Base-by-base conservation (phyloP, 2,329 filamentous ascomycete genomes). In the Capronia epimyces region DNA sequence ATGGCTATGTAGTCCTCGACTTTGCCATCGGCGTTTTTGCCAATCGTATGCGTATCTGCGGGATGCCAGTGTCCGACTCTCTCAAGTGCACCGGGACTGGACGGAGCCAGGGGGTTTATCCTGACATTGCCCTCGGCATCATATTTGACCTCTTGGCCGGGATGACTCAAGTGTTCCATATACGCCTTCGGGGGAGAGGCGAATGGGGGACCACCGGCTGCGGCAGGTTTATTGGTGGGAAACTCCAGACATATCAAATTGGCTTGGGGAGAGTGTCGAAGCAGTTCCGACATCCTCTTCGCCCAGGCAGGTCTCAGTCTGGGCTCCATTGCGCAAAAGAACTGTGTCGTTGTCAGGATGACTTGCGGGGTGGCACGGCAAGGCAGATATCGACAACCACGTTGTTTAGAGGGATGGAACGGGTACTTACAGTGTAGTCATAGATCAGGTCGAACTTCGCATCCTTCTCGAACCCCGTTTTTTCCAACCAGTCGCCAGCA, bases 221-320 rank as follows among this genome's bases (percentile, higher is more conserved):
- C 73, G 8, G 83, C 76, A 36, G 80, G 75, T 66, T 90, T 93
- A 55, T 80, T 77, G 1, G 84, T 81, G 8, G 89, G 89, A 65
- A 86, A 94, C 65, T 95, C 88, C 55, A 95, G 76, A 68, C 81
- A 83, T 43, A 84, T 72, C 47, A 84, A 69, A 43, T 71, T 69
- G 4, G 79, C 79, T 1, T 53, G 55, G 2, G 66, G 66, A 1
- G 68, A 66, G 12, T 73, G 67, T 12, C 75, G 68, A 9, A 84
- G 72, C 6, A 84, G 69, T 48, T 76, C 67, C 3, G 71, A 71
- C 64, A 79, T 77, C 16, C 79, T 73, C 13, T 71, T 66, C 2
- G 80, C 76, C 81, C 81, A 84, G 20, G 67, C 62, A 0, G 80
- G 74, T n/a, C 81, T 73, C 50, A 82, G 65, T 0, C 68, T 65